Conservation (phyloP, 2,329 filamentous ascomycete species). For the Knoxdaviesia capensis region DNA sequence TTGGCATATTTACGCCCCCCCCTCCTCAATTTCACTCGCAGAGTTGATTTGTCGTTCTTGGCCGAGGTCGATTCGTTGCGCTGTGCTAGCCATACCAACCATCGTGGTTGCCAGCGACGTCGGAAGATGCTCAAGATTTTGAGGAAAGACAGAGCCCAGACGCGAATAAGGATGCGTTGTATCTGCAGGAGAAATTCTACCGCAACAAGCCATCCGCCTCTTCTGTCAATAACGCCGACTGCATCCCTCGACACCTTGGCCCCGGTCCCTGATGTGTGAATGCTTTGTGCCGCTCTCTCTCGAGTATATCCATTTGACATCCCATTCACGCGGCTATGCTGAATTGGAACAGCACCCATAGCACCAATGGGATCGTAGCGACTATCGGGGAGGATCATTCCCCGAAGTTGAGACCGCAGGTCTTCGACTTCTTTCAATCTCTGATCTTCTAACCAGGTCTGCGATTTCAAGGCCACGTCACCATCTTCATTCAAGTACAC, state of each 20-base stretch:
- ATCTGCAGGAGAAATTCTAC: slow-evolving; percentile 62
- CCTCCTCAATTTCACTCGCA: too few relatives aligned
- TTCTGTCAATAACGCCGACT: slow-evolving; percentile 60
- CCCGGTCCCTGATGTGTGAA: slow-evolving; percentile 14
- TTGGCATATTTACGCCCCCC: too few relatives aligned
- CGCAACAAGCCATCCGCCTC: slow-evolving; percentile 58
- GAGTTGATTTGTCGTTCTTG: too few relatives aligned
- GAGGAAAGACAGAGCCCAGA: slow-evolving; percentile 32
- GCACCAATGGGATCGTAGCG: slow-evolving; percentile 31
- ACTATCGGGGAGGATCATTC: slow-evolving; percentile 23
- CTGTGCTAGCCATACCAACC: too few relatives aligned
- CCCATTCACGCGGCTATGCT: slow-evolving; percentile 18
- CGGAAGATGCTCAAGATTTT: slow-evolving; percentile 25
- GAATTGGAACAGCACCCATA: slow-evolving; percentile 33
- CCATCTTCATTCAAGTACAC: slow-evolving; percentile 88
- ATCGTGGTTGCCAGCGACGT: slow-evolving; percentile 6
- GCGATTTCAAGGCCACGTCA: slow-evolving; percentile 48
- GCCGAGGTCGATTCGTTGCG: too few relatives aligned
- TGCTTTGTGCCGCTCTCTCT: slow-evolving; percentile 45
- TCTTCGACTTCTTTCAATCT: slow-evolving; percentile 57
- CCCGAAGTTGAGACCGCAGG: slow-evolving; percentile 28
- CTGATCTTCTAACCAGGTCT: slow-evolving; percentile 87
- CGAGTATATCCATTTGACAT: slow-evolving; percentile 42
- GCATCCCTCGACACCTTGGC: slow-evolving; percentile 33
- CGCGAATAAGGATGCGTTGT: slow-evolving; percentile 39